Evolutionary conservation across 116 monocot genomes (phyloP).

Genomic region (Zostera marina): DNA sequence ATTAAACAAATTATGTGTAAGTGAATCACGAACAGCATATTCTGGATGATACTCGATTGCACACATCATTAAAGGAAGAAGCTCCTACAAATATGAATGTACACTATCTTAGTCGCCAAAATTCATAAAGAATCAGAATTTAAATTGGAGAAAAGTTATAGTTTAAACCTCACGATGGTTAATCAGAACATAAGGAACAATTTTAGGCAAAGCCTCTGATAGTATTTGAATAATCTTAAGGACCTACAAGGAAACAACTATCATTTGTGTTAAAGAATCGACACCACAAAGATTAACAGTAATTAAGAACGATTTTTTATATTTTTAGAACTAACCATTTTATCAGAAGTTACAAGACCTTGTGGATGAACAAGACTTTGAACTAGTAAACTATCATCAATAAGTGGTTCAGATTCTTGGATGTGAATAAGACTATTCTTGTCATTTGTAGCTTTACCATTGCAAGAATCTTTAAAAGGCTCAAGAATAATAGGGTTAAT

Average conservation of each 20-base stretch:
- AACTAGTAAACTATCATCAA: slow-evolving; percentile 13
- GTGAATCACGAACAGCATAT: slow-evolving; percentile 60
- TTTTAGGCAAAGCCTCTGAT: slow-evolving; percentile 94
- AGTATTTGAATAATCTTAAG: slow-evolving; percentile 77
- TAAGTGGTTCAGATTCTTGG: slow-evolving; percentile 9
- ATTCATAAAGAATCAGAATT: neutral
- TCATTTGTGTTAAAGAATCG: neutral
- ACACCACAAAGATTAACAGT: neutral
- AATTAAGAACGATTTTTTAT: neutral
- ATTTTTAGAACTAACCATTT: slow-evolving; percentile 34
- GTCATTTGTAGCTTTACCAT: slow-evolving; percentile 20
- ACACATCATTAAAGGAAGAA: slow-evolving; percentile 99
- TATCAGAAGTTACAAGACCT: slow-evolving; percentile 24
- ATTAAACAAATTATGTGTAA: slow-evolving; percentile 96
- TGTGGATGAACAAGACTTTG: slow-evolving; percentile 26
- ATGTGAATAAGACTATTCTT: slow-evolving; percentile 13
- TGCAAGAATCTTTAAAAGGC: slow-evolving; percentile 13
- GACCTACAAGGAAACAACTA: slow-evolving; percentile 25
- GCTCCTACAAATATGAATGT: slow-evolving; percentile 37
- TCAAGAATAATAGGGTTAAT: slow-evolving; percentile 7
- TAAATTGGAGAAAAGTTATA: slow-evolving; percentile 1
- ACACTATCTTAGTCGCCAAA: neutral
- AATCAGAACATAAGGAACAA: slow-evolving; percentile 98
- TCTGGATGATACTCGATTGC: slow-evolving; percentile 98
- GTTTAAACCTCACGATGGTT: slow-evolving; percentile 98